Percentiles rank a stretch among this genome's conserved stretches.
phyloP scores from a whole-genome alignment of 1,284 basidiomycete genomes.

The Austropuccinia psidii region DNA sequence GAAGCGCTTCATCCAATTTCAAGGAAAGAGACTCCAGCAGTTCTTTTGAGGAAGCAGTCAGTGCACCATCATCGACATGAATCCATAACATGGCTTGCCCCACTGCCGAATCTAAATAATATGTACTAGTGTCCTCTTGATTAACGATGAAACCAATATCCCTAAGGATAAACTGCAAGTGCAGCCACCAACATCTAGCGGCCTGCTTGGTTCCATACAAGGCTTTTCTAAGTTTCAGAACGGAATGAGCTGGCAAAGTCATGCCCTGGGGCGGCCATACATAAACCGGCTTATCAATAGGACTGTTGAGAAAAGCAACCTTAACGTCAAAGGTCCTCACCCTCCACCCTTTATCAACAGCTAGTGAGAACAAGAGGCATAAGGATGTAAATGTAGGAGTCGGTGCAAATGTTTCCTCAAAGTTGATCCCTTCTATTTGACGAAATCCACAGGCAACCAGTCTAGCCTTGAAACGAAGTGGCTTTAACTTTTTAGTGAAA shows the following conservation, averaged over 20 bases:
- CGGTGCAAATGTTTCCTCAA: neutral
- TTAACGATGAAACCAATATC: neutral
- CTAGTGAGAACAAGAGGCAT: neutral
- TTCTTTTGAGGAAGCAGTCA: neutral
- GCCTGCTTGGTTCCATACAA: neutral
- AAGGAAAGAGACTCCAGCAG: neutral
- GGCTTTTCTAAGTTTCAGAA: too few relatives aligned
- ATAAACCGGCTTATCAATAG: too few relatives aligned
- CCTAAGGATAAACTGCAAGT: neutral
- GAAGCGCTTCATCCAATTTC: neutral
- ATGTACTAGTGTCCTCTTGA: neutral
- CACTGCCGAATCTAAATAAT: neutral
- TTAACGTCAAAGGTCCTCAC: neutral
- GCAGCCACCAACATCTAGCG: neutral
- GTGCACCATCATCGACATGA: neutral
- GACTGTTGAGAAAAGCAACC: neutral
- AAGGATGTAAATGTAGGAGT: slow-evolving; percentile 4
- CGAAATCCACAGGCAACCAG: neutral
- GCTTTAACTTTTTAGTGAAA: neutral
- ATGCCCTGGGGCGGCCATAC: too few relatives aligned
- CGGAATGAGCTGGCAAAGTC: too few relatives aligned
- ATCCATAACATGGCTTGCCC: neutral
- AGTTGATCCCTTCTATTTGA: neutral
- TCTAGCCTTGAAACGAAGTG: neutral
- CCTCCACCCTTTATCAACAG: neutral